phyloP scores from a whole-genome alignment of 2,329 filamentous ascomycete species.

The Xylariaceae sp. region DNA sequence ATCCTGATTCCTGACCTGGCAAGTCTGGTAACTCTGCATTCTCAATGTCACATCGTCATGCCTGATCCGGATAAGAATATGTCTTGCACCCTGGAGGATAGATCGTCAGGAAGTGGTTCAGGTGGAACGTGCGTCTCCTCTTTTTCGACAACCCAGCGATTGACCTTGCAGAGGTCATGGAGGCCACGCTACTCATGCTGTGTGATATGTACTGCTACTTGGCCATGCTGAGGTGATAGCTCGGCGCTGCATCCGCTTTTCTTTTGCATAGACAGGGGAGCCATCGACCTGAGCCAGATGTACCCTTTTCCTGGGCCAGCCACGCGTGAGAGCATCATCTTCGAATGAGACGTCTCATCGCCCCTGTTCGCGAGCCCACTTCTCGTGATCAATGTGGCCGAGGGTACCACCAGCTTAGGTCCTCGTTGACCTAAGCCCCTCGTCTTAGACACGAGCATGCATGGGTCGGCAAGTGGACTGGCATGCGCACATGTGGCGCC shows the following conservation, averaged over 20 bases:
- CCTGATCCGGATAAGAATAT: constrained; percentile 1
- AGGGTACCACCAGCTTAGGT: constrained; percentile 10
- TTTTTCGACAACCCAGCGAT: constrained; percentile 12
- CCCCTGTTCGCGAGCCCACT: no score
- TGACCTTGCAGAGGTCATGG: constrained; percentile 7
- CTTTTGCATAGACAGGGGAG: constrained; percentile 23
- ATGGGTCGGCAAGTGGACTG: constrained; percentile 24
- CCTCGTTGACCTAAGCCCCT: constrained; percentile 11
- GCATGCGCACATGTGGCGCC: constrained; percentile 15
- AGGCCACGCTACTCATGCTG: constrained; percentile 11
- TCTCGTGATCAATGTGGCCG: constrained; percentile 1
- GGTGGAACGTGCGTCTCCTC: not conserved
- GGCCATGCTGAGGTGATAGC: constrained; percentile 23
- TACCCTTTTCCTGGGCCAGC: constrained; percentile 11
- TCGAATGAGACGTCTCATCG: not conserved
- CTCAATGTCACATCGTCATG: constrained; percentile 5
- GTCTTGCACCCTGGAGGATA: no score
- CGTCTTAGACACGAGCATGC: constrained; percentile 25
- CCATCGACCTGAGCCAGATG: constrained; percentile 17
- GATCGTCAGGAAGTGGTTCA: constrained; percentile 2
- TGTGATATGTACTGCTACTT: constrained; percentile 17
- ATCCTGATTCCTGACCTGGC: not conserved
- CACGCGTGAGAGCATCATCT: constrained; percentile 5
- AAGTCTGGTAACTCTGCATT: not conserved
- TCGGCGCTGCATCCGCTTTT: constrained; percentile 18